These are phyloP conservation scores for Candida tallmaniae DNA, from an alignment of 805 yeast species.

Conservation along the genomic window DNA sequence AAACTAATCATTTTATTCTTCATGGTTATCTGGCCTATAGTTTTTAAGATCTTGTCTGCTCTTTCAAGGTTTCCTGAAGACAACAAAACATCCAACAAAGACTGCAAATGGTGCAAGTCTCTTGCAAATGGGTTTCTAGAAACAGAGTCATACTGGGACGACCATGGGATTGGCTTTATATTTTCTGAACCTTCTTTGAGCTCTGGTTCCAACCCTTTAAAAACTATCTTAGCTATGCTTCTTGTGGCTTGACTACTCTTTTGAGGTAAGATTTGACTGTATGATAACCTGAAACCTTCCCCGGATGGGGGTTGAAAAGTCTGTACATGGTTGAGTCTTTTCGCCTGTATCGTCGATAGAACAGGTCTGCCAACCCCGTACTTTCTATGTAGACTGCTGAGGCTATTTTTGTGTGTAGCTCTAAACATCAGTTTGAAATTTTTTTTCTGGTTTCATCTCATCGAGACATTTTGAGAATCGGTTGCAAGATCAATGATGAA, in stretches of 20 bases:
- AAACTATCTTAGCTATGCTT: too few species aligned
- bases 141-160: constrained; percentile 39
- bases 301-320: neutral
- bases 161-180: constrained; percentile 22
- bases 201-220: constrained; percentile 1
- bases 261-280: neutral
- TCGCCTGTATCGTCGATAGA: neutral
- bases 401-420: too few species aligned
- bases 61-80: constrained; percentile 61
- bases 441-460: too few species aligned
- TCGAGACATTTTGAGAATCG: too few species aligned
- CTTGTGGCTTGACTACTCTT: too few species aligned
- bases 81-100: constrained; percentile 73
- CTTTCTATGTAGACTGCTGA: too few species aligned
- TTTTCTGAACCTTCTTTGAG: too few species aligned
- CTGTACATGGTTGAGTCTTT: neutral
- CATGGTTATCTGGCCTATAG: constrained; percentile 37
- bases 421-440: too few species aligned
- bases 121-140: constrained; percentile 44
- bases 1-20: constrained; percentile 32
- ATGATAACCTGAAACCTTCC: neutral
- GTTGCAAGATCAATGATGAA: too few species aligned
- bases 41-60: constrained; percentile 63
- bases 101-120: constrained; percentile 65
- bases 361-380: too few species aligned